Evolutionary conservation across 495 filamentous ascomycete genomes (phyloP).

Genomic region (Geopyxis carbonaria): DNA sequence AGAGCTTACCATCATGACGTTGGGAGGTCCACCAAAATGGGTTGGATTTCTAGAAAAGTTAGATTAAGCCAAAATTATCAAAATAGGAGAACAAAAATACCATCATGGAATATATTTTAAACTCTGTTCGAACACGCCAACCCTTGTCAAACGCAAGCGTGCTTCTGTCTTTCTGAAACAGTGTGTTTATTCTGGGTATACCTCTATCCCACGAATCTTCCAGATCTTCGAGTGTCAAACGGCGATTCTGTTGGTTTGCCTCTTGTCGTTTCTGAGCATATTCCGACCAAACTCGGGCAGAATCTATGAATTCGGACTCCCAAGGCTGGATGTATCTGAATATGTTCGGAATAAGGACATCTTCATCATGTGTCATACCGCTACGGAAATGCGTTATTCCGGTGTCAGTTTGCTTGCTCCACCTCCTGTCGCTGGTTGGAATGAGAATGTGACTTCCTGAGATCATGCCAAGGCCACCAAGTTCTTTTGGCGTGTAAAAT

Average conservation of each 20-base stretch:
- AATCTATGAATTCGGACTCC: constrained; percentile 99
- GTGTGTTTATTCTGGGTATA: constrained; percentile 93
- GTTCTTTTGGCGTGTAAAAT: constrained; percentile 97
- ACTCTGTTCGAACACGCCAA: constrained; percentile 88
- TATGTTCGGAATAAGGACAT: constrained; percentile 96
- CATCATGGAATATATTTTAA: constrained; percentile 97
- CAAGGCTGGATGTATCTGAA: constrained; percentile 99
- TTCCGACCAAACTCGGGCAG: constrained; percentile 96
- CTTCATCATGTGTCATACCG: constrained; percentile 97
- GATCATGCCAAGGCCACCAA: constrained; percentile 97
- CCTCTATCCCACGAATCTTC: constrained; percentile 99
- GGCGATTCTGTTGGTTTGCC: constrained; percentile 91
- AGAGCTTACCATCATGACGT: constrained; percentile 92
- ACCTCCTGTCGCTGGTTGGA: constrained; percentile 92
- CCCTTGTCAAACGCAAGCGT: constrained; percentile 98
- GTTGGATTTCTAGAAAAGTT: constrained; percentile 55
- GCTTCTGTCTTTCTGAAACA: constrained; percentile 98
- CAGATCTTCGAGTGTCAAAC: constrained; percentile 87
- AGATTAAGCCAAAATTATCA: constrained; percentile 1
- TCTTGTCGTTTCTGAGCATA: constrained; percentile 97
- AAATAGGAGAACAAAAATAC: constrained; percentile 5
- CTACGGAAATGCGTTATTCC: constrained; percentile 95
- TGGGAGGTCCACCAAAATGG: constrained; percentile 99
- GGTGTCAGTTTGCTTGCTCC: constrained; percentile 94
- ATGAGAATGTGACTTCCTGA: constrained; percentile 97